A percentile compares a stretch with the other conserved stretches of the same genome.
Conservation (phyloP, 306 rosid genomes). For the Myrica gale region DNA sequence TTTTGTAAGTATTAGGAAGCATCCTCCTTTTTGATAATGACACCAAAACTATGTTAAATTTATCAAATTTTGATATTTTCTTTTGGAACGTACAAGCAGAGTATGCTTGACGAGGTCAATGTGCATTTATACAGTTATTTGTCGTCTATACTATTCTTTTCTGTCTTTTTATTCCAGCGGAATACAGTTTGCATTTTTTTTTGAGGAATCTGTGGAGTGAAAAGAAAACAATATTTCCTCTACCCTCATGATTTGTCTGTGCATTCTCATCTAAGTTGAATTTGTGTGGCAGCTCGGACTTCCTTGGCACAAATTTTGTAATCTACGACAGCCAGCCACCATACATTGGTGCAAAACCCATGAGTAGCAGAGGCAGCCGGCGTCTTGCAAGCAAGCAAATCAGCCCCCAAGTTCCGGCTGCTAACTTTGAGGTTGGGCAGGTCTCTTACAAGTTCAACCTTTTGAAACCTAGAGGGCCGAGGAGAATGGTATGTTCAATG, state of each 20-base stretch:
- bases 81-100: not conserved
- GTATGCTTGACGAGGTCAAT: not conserved
- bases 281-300: conserved; percentile 74
- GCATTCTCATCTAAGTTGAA: conserved; percentile 23
- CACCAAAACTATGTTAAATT: not conserved
- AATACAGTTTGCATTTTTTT: not conserved
- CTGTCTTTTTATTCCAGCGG: no score
- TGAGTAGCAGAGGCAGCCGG: conserved; percentile 67
- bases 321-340: conserved; percentile 92
- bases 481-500: conserved; percentile 83
- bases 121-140: not conserved
- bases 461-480: conserved; percentile 94
- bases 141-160: no score
- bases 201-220: not conserved
- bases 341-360: conserved; percentile 87
- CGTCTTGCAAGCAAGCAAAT: conserved; percentile 96
- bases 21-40: not conserved
- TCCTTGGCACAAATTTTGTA: conserved; percentile 92
- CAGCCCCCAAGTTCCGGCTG: conserved; percentile 94
- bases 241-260: not conserved
- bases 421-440: conserved; percentile 87
- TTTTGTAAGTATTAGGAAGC: not conserved
- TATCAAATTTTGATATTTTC: not conserved
- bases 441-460: conserved; percentile 93
- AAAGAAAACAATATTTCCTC: conserved; percentile 5